Percentiles rank a stretch among this genome's conserved stretches.
phyloP scores from a whole-genome alignment of 768 basidiomycete species.

The Auriscalpium orientale region DNA sequence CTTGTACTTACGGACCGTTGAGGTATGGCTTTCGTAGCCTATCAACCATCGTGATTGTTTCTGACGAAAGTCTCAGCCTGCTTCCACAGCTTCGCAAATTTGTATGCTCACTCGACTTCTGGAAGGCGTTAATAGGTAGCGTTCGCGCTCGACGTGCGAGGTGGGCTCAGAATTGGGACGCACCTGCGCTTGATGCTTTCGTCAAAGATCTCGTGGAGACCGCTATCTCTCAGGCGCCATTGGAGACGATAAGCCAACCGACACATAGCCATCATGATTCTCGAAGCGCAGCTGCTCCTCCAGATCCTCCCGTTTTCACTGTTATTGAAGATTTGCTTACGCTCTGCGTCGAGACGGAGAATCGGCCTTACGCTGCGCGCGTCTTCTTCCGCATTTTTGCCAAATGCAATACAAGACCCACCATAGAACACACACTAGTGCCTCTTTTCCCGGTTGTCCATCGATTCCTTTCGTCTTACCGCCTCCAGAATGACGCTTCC shows the following conservation, averaged over 20 bases:
- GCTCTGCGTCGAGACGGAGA: not conserved
- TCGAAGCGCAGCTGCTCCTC: not conserved
- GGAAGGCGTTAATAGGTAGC: not conserved
- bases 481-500: not conserved
- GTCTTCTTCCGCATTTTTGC: not conserved
- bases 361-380: not conserved
- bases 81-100: not conserved
- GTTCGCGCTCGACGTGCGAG: not conserved
- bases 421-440: not conserved
- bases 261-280: not conserved
- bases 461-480: not conserved
- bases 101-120: not conserved
- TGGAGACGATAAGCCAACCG: not conserved
- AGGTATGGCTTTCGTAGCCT: not conserved
- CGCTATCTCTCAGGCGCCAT: not conserved
- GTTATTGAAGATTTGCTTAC: not conserved
- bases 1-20: not conserved
- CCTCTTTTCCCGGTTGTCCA: not conserved
- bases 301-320: not conserved
- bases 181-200: not conserved
- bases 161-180: not conserved
- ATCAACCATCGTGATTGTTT: not conserved
- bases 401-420: not conserved
- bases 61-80: not conserved
- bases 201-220: not conserved